Conservation (phyloP, 805 yeast species). For the Candida broadrunensis region DNA sequence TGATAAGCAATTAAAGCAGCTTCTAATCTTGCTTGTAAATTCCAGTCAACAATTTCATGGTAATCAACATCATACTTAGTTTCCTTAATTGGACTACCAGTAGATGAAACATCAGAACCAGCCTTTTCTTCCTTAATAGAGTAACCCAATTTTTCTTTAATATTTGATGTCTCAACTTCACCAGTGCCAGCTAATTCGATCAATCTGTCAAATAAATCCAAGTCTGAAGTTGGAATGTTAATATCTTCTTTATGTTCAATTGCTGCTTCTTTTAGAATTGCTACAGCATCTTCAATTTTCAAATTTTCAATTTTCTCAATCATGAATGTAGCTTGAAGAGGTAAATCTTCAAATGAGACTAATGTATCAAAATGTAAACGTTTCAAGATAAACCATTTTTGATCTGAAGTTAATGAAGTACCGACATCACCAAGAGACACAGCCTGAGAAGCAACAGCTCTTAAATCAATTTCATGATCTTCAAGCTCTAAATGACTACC, state of each 20-base stretch:
- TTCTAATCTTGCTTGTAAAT: slow-evolving; percentile 31
- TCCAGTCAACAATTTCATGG: slow-evolving; percentile 8
- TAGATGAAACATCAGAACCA: background rate
- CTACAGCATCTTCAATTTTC: slow-evolving; percentile 18
- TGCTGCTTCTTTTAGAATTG: slow-evolving; percentile 25
- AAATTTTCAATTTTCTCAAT: slow-evolving; percentile 25
- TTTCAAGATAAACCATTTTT: slow-evolving; percentile 25
- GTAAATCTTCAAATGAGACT: slow-evolving; percentile 27
- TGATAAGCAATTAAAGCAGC: slow-evolving; percentile 38
- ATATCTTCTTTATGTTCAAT: slow-evolving; percentile 29
- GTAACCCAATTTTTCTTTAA: slow-evolving; percentile 1
- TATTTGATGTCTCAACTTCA: background rate
- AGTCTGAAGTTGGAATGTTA: slow-evolving; percentile 29
- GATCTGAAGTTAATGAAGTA: slow-evolving; percentile 17
- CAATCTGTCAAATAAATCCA: slow-evolving; percentile 19
- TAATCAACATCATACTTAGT: slow-evolving; percentile 2
- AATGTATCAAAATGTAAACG: slow-evolving; percentile 24
- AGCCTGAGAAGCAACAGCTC: slow-evolving; percentile 21
- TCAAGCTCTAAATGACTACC: slow-evolving; percentile 3
- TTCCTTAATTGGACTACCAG: slow-evolving; percentile 1
- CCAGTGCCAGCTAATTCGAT: slow-evolving; percentile 5
- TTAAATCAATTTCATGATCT: slow-evolving; percentile 10
- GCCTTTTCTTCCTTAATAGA: background rate
- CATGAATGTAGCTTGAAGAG: slow-evolving; percentile 25
- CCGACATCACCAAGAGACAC: slow-evolving; percentile 22